Conservation (phyloP, 2,329 filamentous ascomycete genomes). For the Rhynchosporium graminicola region DNA sequence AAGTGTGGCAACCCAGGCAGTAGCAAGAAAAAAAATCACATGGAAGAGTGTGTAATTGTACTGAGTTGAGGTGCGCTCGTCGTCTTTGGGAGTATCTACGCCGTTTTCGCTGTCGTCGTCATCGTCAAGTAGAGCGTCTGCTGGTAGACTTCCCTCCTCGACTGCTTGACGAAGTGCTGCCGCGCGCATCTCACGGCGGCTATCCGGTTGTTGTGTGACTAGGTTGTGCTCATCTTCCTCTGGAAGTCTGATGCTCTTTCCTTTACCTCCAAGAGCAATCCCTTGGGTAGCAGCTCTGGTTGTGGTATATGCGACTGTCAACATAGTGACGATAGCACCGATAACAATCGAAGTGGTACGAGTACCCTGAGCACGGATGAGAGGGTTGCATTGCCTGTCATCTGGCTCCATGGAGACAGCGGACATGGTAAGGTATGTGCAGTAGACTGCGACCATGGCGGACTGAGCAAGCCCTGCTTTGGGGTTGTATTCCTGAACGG, state of each 20-base stretch:
- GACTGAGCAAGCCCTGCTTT: slow-evolving; percentile 95
- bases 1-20: slow-evolving; percentile 91
- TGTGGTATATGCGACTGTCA: slow-evolving; percentile 96
- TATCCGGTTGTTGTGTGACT: slow-evolving; percentile 78
- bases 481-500: slow-evolving; percentile 86
- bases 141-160: slow-evolving; percentile 87
- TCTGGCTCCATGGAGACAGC: slow-evolving; percentile 99
- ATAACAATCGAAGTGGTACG: slow-evolving; percentile 88
- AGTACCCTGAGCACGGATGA: slow-evolving; percentile 81
- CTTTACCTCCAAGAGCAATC: slow-evolving; percentile 67
- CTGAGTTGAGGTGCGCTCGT: slow-evolving; percentile 85
- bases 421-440: slow-evolving; percentile 97
- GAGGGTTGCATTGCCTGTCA: slow-evolving; percentile 89
- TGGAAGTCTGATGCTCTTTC: slow-evolving; percentile 59
- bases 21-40: slow-evolving; percentile 95
- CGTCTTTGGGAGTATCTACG: slow-evolving; percentile 70
- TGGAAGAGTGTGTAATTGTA: slow-evolving; percentile 98
- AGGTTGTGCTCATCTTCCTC: slow-evolving; percentile 84
- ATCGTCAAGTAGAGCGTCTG: slow-evolving; percentile 76
- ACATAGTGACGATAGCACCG: slow-evolving; percentile 92
- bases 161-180: slow-evolving; percentile 90
- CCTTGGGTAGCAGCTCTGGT: slow-evolving; percentile 93
- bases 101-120: slow-evolving; percentile 62
- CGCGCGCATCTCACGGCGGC: slow-evolving; percentile 86
- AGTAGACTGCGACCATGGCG: slow-evolving; percentile 96